Conservation (phyloP, 1,284 basidiomycete genomes). For the Irpex lacteus region DNA sequence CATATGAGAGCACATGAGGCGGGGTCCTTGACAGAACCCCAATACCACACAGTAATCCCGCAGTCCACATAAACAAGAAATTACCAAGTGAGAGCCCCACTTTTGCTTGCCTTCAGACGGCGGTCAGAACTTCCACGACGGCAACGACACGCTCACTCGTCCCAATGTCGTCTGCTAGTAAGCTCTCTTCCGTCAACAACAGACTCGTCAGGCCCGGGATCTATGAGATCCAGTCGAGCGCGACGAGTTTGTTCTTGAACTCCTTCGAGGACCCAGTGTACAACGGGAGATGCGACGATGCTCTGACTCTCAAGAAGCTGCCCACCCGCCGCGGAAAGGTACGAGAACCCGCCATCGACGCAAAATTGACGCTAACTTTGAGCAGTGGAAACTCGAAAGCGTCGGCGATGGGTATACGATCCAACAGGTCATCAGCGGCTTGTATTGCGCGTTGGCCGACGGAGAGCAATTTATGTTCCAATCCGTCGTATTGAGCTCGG, state of each 20-base stretch:
- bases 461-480: neutral
- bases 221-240: conserved; percentile 6
- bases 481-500: conserved; percentile 1
- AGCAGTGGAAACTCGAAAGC: conserved; percentile 9
- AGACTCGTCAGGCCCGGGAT: neutral
- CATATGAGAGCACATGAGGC: neutral
- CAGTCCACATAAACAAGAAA: too few relatives aligned
- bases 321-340: conserved; percentile 6
- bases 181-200: neutral
- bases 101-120: too few relatives aligned
- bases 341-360: neutral
- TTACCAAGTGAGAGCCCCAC: too few relatives aligned
- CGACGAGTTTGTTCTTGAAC: conserved; percentile 4
- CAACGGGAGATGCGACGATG: conserved; percentile 9
- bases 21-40: neutral
- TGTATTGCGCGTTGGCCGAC: conserved; percentile 6
- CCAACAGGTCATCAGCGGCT: conserved; percentile 5
- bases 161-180: neutral
- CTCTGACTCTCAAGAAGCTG: neutral
- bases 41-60: neutral
- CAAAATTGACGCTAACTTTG: neutral
- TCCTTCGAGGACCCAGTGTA: conserved; percentile 1
- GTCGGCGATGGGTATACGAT: conserved; percentile 12
- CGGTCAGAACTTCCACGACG: neutral
- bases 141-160: too few relatives aligned